These are phyloP conservation scores for Paraconiothyrium sp. DNA, from an alignment of 2,329 filamentous ascomycete genomes.

Conservation along the genomic window DNA sequence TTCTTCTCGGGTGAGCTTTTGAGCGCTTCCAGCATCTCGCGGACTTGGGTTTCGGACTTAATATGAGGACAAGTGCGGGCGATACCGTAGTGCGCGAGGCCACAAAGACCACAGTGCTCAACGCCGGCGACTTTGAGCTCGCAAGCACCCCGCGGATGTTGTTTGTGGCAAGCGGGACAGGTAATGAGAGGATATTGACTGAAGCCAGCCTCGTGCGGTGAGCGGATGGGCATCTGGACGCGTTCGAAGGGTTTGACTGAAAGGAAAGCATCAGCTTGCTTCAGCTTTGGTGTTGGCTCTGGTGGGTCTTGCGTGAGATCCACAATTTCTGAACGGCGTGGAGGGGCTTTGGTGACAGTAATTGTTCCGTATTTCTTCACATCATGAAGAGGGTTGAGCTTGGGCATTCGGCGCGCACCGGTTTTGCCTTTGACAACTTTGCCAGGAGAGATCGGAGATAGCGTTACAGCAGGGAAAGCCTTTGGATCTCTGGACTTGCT, in stretches of 20 bases:
- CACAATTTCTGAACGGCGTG: not conserved
- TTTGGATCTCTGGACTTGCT: constrained; percentile 9
- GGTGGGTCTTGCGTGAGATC: constrained; percentile 3
- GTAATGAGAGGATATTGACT: constrained; percentile 24
- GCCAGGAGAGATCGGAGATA: not conserved
- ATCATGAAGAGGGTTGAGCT: not conserved
- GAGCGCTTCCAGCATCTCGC: constrained; percentile 70
- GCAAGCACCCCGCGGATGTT: constrained; percentile 68
- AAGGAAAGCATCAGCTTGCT: constrained; percentile 22
- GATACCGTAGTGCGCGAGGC: constrained; percentile 68
- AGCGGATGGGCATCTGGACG: constrained; percentile 38
- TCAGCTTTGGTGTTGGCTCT: not conserved
- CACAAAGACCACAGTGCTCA: constrained; percentile 71
- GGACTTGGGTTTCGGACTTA: constrained; percentile 69
- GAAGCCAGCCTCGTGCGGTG: constrained; percentile 36
- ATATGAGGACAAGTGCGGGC: constrained; percentile 69
- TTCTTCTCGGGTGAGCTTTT: constrained; percentile 66
- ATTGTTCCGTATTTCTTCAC: constrained; percentile 7
- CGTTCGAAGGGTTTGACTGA: constrained; percentile 47
- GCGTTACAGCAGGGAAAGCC: constrained; percentile 15
- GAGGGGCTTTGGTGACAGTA: constrained; percentile 4
- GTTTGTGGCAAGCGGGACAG: constrained; percentile 64
- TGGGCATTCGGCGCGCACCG: constrained; percentile 3
- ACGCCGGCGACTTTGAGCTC: constrained; percentile 67
- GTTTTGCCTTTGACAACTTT: not conserved